phyloP scores from a whole-genome alignment of 805 yeast genomes.

The Osmozyma mogii region DNA sequence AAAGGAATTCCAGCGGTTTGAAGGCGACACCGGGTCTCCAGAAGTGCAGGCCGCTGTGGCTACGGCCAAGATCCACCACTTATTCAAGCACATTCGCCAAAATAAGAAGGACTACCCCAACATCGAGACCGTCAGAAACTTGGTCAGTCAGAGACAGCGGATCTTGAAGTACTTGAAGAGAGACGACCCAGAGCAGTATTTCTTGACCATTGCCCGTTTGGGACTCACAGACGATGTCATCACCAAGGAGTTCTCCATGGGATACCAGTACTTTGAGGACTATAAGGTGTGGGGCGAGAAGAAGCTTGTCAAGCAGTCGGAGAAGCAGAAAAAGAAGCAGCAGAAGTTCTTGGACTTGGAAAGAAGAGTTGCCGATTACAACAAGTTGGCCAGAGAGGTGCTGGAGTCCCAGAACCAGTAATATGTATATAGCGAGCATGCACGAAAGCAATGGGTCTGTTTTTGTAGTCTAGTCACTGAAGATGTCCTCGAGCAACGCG shows the following conservation, averaged over 20 bases:
- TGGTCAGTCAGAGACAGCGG: constrained; percentile 85
- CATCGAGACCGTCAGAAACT: constrained; percentile 64
- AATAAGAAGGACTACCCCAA: constrained; percentile 67
- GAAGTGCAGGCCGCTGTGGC: constrained; percentile 93
- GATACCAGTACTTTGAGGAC: constrained; percentile 69
- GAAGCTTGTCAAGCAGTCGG: constrained; percentile 44
- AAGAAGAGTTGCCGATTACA: constrained; percentile 29
- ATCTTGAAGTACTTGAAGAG: constrained; percentile 75
- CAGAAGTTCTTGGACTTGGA: constrained; percentile 17
- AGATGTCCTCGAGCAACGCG: constrained; percentile 12
- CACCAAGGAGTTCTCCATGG: constrained; percentile 73
- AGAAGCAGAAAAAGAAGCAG: constrained; percentile 24
- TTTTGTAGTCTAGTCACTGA: constrained; percentile 1
- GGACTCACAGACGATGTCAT: constrained; percentile 81
- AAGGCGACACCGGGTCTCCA: constrained; percentile 90
- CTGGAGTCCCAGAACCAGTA: constrained; percentile 13
- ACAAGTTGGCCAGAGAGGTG: constrained; percentile 32
- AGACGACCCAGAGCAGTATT: constrained; percentile 74
- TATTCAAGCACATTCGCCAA: constrained; percentile 62
- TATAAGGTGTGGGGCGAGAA: constrained; percentile 73
- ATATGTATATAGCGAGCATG: constrained; percentile 5
- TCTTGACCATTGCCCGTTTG: constrained; percentile 75
- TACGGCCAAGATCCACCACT: constrained; percentile 71
- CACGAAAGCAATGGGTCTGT: neutral
- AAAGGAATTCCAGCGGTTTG: constrained; percentile 71